Evolutionary conservation across 306 rosid species (phyloP).

Genomic region (Echinosophora koreensis): DNA sequence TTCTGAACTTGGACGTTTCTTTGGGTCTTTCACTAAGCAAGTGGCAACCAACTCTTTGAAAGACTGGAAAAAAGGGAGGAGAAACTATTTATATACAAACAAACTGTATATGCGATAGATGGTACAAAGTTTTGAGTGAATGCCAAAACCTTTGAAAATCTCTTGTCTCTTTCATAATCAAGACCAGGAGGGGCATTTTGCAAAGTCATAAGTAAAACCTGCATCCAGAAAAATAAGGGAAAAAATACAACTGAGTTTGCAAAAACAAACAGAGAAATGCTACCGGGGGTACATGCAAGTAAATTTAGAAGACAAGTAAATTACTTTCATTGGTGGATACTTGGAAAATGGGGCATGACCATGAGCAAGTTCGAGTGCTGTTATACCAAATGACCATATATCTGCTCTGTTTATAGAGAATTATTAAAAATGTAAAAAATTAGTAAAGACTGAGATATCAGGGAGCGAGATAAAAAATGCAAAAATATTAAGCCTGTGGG

Average conservation of each 20-base stretch:
- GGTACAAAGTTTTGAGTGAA: conserved; percentile 47
- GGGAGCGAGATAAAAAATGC: neutral
- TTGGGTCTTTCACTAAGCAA: conserved; percentile 98
- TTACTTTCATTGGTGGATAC: conserved; percentile 98
- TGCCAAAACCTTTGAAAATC: conserved; percentile 88
- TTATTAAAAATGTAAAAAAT: conserved; percentile 8
- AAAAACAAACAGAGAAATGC: conserved; percentile 14
- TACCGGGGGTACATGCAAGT: conserved; percentile 27
- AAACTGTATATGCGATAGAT: conserved; percentile 36
- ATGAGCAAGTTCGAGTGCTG: conserved; percentile 99
- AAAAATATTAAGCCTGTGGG: neutral
- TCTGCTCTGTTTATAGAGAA: conserved; percentile 82
- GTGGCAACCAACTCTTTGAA: conserved; percentile 91
- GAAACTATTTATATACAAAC: conserved; percentile 44
- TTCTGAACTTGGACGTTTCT: conserved; percentile 93
- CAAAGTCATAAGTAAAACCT: conserved; percentile 97
- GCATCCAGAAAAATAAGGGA: conserved; percentile 49
- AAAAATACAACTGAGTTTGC: conserved; percentile 34
- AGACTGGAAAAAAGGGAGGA: conserved; percentile 67
- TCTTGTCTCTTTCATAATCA: conserved; percentile 95
- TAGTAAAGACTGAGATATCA: conserved; percentile 20
- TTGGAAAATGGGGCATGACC: conserved; percentile 99
- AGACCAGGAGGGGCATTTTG: conserved; percentile 99
- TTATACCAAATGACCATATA: conserved; percentile 98
- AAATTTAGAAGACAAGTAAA: conserved; percentile 45